Conservation (phyloP, 2,329 filamentous ascomycete species). For the Thermothelomyces thermophilus region DNA sequence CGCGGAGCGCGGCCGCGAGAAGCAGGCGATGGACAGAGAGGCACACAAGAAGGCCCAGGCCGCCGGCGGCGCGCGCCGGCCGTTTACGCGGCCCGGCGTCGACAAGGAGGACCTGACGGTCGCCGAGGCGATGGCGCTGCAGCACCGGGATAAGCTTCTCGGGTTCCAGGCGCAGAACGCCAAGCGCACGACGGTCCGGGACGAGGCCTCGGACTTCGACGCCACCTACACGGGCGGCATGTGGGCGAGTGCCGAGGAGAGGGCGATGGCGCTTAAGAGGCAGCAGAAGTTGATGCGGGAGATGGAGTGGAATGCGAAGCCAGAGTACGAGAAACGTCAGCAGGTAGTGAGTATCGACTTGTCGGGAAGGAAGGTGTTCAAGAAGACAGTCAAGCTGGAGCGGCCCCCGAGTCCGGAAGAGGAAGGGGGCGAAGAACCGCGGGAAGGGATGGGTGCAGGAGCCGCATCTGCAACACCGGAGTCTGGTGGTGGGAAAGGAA, state of each 20-base stretch:
- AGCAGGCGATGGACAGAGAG: slow-evolving; percentile 73
- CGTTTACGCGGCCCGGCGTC: slow-evolving; percentile 45
- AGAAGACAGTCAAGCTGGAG: slow-evolving; percentile 60
- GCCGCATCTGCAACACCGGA: slow-evolving; percentile 27
- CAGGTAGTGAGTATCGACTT: slow-evolving; percentile 83
- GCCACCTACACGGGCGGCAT: slow-evolving; percentile 51
- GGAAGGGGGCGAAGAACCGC: slow-evolving; percentile 28
- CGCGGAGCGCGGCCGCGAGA: slow-evolving; percentile 80
- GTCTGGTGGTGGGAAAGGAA: slow-evolving; percentile 30
- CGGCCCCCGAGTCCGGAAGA: slow-evolving; percentile 49
- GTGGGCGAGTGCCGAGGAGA: slow-evolving; percentile 79
- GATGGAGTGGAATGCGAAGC: slow-evolving; percentile 76
- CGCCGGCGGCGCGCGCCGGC: slow-evolving; percentile 46
- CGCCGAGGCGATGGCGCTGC: slow-evolving; percentile 62
- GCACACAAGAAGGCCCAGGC: slow-evolving; percentile 61
- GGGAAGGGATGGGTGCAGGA: slow-evolving; percentile 26
- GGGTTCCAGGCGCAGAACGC: slow-evolving; percentile 82
- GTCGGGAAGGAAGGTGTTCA: slow-evolving; percentile 68
- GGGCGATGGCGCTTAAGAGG: slow-evolving; percentile 73
- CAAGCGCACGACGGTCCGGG: slow-evolving; percentile 72
- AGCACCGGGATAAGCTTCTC: slow-evolving; percentile 75
- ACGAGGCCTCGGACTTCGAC: slow-evolving; percentile 68
- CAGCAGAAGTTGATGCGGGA: slow-evolving; percentile 80
- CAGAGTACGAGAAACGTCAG: slow-evolving; percentile 82
- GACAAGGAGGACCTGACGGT: slow-evolving; percentile 35